These are phyloP conservation scores for Fagus sylvatica DNA, from an alignment of 306 rosid genomes.

Conservation along the genomic window DNA sequence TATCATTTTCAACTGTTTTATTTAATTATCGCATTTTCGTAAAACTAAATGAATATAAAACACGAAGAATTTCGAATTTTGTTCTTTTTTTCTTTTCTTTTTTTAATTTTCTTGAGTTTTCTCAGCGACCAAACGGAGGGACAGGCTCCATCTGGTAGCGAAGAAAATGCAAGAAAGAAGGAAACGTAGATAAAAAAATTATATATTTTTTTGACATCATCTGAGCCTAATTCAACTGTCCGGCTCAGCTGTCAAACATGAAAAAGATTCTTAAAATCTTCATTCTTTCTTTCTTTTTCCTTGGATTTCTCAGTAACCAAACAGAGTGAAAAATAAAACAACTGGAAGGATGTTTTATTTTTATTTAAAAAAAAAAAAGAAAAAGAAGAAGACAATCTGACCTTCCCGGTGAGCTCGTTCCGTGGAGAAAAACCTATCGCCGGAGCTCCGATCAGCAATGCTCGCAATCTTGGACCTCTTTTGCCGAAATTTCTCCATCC, in stretches of 20 bases:
- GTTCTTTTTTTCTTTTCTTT: neutral
- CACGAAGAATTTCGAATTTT: neutral
- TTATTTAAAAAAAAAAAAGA: neutral
- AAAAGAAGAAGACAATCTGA: conserved; percentile 21
- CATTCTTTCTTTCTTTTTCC: neutral
- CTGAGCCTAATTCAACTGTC: neutral
- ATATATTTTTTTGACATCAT: neutral
- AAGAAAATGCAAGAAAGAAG: neutral
- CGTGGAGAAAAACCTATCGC: conserved; percentile 21
- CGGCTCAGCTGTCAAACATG: neutral
- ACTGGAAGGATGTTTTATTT: neutral
- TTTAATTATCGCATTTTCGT: neutral
- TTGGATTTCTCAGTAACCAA: conserved; percentile 12
- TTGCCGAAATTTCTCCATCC: conserved; percentile 59
- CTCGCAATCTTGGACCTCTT: conserved; percentile 41
- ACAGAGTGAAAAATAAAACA: neutral
- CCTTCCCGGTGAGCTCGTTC: conserved; percentile 48
- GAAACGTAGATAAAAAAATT: neutral
- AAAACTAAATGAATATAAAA: neutral
- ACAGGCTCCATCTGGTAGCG: neutral
- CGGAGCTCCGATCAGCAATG: conserved; percentile 36
- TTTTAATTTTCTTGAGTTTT: neutral
- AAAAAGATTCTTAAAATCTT: neutral
- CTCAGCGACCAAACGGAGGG: neutral
- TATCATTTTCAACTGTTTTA: conserved; percentile 1